Conservation (phyloP, 2,329 filamentous ascomycete genomes). For the Nemania diffusa region DNA sequence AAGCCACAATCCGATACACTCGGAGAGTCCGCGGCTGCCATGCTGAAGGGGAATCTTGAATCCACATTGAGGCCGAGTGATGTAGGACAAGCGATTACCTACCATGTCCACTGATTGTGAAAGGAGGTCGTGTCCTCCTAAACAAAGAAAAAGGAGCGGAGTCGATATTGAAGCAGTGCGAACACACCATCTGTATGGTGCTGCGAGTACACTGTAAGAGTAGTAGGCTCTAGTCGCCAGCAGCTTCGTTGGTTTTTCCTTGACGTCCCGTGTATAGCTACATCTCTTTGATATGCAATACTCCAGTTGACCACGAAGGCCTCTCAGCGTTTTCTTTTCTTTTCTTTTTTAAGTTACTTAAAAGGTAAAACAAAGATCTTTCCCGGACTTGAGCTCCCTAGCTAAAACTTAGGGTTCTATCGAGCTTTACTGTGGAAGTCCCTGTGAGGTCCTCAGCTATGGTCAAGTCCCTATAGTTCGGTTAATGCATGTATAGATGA, state of each 20-base stretch:
- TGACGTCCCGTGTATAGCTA: background rate
- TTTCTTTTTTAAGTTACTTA: no score
- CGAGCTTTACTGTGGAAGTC: no score
- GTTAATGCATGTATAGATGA: no score
- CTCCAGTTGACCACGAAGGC: no score
- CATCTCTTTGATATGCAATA: background rate
- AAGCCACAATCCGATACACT: background rate
- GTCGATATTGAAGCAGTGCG: no score
- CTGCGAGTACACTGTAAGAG: background rate
- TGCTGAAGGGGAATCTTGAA: background rate
- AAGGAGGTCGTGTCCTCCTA: background rate
- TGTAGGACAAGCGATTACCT: background rate
- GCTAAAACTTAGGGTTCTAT: no score
- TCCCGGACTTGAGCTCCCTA: no score
- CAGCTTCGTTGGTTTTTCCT: background rate
- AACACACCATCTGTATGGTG: no score
- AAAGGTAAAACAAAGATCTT: no score
- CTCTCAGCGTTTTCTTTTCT: background rate
- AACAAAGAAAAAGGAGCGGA: background rate
- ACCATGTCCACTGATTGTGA: background rate
- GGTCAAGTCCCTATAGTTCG: no score
- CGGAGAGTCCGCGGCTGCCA: background rate
- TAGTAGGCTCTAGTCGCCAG: background rate
- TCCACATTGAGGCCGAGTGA: background rate
- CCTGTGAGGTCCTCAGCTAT: no score